Percentiles rank a stretch among this genome's conserved stretches.
These are phyloP conservation scores for Hamigera avellanea DNA, from an alignment of 495 filamentous ascomycete genomes.

Conservation along the genomic window DNA sequence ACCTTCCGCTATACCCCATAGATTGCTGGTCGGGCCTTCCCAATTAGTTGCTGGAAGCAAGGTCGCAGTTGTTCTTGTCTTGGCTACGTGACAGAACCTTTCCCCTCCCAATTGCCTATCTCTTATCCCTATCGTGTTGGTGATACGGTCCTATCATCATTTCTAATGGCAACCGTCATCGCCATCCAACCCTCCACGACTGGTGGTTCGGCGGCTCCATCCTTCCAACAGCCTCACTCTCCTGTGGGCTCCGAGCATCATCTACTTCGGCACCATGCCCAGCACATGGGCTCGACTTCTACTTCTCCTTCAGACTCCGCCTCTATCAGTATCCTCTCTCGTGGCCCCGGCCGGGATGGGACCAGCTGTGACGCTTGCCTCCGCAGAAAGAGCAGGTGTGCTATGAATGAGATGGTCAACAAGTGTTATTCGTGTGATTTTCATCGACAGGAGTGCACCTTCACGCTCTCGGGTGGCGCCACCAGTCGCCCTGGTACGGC, in stretches of 20 bases:
- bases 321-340: slow-evolving; percentile 16
- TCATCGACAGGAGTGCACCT: slow-evolving; percentile 44
- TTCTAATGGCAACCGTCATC: slow-evolving; percentile 33
- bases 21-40: too few relatives aligned
- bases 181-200: slow-evolving; percentile 32
- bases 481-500: slow-evolving; percentile 10
- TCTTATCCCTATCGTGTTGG: slow-evolving; percentile 1
- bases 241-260: slow-evolving; percentile 12
- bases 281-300: slow-evolving; percentile 14
- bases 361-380: slow-evolving; percentile 69
- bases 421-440: slow-evolving; percentile 44
- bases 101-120: slow-evolving; percentile 9
- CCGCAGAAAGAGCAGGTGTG: slow-evolving; percentile 77
- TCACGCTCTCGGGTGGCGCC: slow-evolving; percentile 18
- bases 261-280: slow-evolving; percentile 16
- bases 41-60: too few relatives aligned
- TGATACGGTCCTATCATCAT: slow-evolving; percentile 1
- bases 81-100: slow-evolving; percentile 12
- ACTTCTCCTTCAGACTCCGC: slow-evolving; percentile 20
- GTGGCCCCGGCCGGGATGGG: slow-evolving; percentile 32
- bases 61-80: slow-evolving; percentile 5
- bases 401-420: slow-evolving; percentile 55
- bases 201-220: slow-evolving; percentile 11
- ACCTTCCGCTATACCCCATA: too few relatives aligned
- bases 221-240: slow-evolving; percentile 14